Base-by-base conservation (phyloP, 1,284 basidiomycete species). In the Earliella scabrosa region DNA sequence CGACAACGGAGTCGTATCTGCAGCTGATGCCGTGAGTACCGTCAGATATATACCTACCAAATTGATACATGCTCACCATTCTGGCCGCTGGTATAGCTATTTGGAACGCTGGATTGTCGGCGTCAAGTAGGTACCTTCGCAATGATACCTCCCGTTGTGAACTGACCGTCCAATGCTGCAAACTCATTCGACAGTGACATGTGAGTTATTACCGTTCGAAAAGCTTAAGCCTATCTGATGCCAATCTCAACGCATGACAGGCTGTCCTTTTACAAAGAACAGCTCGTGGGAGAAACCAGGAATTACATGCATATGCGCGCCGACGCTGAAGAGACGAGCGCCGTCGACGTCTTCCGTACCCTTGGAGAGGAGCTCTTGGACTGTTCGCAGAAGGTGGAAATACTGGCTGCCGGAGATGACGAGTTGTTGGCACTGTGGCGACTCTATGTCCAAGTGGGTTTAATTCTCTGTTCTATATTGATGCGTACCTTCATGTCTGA, bases 41-140 rank as follows among this genome's bases (percentile, higher is more conserved):
- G 29, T 20, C 23, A 3, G 13, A 4, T 13, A 6, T 14, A 6
- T 7, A n/a, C 23, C 32, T 8, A 32, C 1, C 1, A 10, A n/a
- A n/a, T n/a, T n/a, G n/a, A n/a, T n/a, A n/a, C n/a, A n/a, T n/a
- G n/a, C n/a, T n/a, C n/a, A n/a, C n/a, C n/a, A n/a, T n/a, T n/a
- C n/a, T n/a, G n/a, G n/a, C n/a, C n/a, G n/a, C n/a, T n/a, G n/a
- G n/a, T 16, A 16, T 21, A 61, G 60, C 11, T 55, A 61, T 32
- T 56, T 61, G 27, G 60, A 61, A 48, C 56, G 58, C 23, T 61
- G 60, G 60, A 52, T 57, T 20, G 54, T 56, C 1, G 56, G 60
- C 10, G 41, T 49, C 4, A 61, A 61, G 60, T 61, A 36, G 18
- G 60, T 61, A 5, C n/a, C n/a, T n/a, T n/a, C n/a, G n/a, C n/a